phyloP scores from a whole-genome alignment of 192 early-diverging fungal species.

The Entophlyctis helioformis region DNA sequence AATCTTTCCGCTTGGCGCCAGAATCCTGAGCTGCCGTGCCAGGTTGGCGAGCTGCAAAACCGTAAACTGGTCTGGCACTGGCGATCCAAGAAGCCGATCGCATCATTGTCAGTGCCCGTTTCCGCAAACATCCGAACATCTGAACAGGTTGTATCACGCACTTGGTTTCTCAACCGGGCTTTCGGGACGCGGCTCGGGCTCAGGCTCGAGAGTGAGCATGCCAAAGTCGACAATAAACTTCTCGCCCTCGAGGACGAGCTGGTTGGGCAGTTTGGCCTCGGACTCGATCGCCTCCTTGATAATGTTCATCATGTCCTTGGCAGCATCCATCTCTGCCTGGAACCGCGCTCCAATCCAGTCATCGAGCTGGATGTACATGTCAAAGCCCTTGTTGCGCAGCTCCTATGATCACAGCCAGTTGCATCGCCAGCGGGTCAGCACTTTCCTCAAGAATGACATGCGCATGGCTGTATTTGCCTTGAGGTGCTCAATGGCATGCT shows the following conservation, averaged over 20 bases:
- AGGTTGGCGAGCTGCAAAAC: constrained; percentile 34
- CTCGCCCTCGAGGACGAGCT: constrained; percentile 36
- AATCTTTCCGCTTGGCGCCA: constrained; percentile 25
- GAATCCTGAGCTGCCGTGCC: constrained; percentile 16
- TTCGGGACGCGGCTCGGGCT: constrained; percentile 39
- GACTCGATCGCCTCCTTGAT: constrained; percentile 51
- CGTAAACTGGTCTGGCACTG: constrained; percentile 38
- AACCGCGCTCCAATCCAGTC: constrained; percentile 39
- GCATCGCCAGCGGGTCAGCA: not conserved
- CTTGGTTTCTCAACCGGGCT: constrained; percentile 38
- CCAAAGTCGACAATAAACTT: constrained; percentile 40
- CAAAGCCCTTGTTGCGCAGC: constrained; percentile 34
- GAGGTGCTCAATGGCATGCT: constrained; percentile 22
- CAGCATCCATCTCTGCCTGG: constrained; percentile 44
- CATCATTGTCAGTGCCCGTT: not conserved
- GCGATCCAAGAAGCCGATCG: not conserved
- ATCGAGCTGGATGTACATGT: constrained; percentile 39
- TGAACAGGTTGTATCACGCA: constrained; percentile 1
- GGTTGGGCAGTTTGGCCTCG: constrained; percentile 38
- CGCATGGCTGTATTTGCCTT: constrained; percentile 9
- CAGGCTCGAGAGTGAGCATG: constrained; percentile 34
- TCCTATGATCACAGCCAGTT: constrained; percentile 10
- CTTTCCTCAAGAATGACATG: not conserved
- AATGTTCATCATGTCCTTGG: constrained; percentile 30
- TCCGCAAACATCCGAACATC: not conserved